Conservation (phyloP, 257 asterid species). For the Solanum chmielewskii region DNA sequence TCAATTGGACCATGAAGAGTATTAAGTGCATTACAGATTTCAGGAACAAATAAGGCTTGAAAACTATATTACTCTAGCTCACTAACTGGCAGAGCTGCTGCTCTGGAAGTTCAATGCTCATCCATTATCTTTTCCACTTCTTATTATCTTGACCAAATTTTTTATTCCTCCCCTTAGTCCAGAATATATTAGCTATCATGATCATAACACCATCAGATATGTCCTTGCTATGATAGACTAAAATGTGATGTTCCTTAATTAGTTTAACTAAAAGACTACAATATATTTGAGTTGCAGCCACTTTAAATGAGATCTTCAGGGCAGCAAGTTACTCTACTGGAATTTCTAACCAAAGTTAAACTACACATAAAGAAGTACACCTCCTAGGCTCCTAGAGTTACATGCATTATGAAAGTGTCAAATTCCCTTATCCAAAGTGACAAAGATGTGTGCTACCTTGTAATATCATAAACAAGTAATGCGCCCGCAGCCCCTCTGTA, state of each 20-base stretch:
- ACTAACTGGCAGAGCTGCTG: background rate
- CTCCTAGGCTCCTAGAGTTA: background rate
- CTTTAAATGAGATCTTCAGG: background rate
- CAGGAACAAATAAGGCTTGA: background rate
- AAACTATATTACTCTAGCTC: background rate
- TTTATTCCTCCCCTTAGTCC: background rate
- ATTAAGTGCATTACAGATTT: background rate
- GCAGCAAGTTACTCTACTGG: background rate
- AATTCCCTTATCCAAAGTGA: background rate
- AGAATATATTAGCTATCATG: background rate
- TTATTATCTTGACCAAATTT: background rate
- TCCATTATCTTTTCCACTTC: background rate
- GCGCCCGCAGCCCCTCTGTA: conserved; percentile 95
- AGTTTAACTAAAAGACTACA: background rate
- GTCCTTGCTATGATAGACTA: background rate
- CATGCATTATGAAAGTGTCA: background rate
- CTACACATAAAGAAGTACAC: background rate
- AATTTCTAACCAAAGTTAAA: background rate
- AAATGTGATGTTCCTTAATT: background rate
- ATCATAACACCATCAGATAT: background rate
- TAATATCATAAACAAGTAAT: conserved; percentile 71
- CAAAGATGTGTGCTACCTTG: conserved; percentile 33
- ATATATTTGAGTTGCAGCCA: background rate
- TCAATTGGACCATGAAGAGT: background rate
- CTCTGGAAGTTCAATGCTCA: background rate